A percentile compares a stretch with the other conserved stretches of the same genome.
phyloP scores from a whole-genome alignment of 495 filamentous ascomycete genomes.

The Margaritispora aquatica region DNA sequence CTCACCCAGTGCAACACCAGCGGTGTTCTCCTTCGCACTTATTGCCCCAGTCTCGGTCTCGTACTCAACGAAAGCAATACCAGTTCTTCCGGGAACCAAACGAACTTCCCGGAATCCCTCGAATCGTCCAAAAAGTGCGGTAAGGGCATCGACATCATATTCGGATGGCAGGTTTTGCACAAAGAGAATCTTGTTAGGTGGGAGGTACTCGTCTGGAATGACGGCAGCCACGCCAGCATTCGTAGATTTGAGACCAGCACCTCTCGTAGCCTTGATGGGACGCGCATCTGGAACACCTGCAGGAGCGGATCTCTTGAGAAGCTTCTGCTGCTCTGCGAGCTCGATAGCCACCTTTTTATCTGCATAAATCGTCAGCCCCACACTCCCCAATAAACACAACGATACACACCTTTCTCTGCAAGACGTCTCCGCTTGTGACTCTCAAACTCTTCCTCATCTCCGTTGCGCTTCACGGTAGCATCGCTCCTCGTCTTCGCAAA shows the following conservation, averaged over 20 bases:
- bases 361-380: constrained; percentile 29
- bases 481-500: constrained; percentile 85
- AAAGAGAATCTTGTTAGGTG: constrained; percentile 97
- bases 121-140: constrained; percentile 77
- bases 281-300: constrained; percentile 48
- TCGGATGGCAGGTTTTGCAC: constrained; percentile 88
- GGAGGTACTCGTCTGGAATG: constrained; percentile 93
- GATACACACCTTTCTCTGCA: constrained; percentile 77
- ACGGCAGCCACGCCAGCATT: constrained; percentile 62
- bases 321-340: constrained; percentile 74
- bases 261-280: constrained; percentile 66
- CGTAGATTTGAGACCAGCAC: constrained; percentile 77
- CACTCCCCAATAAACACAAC: neutral
- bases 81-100: constrained; percentile 76
- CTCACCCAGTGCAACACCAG: constrained; percentile 78
- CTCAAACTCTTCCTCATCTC: constrained; percentile 79
- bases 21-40: constrained; percentile 88
- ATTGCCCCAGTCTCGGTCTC: constrained; percentile 85
- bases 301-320: constrained; percentile 68
- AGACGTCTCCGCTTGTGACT: constrained; percentile 76
- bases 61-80: constrained; percentile 96
- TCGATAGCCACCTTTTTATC: constrained; percentile 90
- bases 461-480: constrained; percentile 68
- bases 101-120: constrained; percentile 94
- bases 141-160: constrained; percentile 72